phyloP scores from a whole-genome alignment of 257 asterid genomes.

The Craterostigma plantagineum region DNA sequence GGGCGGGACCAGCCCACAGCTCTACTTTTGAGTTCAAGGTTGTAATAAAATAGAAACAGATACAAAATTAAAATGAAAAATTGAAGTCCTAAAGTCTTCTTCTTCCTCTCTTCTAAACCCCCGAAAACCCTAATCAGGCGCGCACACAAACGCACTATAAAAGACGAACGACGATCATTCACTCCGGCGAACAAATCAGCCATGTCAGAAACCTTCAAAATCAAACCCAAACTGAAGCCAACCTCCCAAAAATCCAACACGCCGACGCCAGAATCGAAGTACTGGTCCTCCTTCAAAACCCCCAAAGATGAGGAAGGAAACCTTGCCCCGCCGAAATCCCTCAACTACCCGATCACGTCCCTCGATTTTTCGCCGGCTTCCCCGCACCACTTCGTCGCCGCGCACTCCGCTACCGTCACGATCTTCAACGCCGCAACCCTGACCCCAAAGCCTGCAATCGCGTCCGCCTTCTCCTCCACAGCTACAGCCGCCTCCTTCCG shows the following conservation, averaged over 20 bases:
- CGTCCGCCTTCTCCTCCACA: constrained; percentile 35
- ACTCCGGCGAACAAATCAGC: constrained; percentile 3
- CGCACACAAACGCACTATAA: no score
- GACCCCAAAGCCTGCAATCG: constrained; percentile 30
- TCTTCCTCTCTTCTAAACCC: no score
- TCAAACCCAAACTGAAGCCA: constrained; percentile 48
- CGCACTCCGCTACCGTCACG: constrained; percentile 61
- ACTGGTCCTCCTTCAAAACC: constrained; percentile 71
- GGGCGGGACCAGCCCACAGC: no score
- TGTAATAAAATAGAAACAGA: no score
- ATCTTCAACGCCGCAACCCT: constrained; percentile 41
- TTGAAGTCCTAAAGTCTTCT: no score
- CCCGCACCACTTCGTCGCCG: constrained; percentile 78
- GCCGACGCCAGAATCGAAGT: constrained; percentile 55
- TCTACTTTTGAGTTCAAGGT: no score
- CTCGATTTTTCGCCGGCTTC: constrained; percentile 40
- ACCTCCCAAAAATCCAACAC: constrained; percentile 28
- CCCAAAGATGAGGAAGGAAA: constrained; percentile 34
- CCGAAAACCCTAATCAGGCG: constrained; percentile 9
- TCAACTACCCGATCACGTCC: constrained; percentile 33
- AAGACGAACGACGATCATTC: no score
- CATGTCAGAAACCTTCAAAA: constrained; percentile 43
- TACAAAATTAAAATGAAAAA: no score
- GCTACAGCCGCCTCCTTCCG: constrained; percentile 43
- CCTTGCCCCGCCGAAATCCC: constrained; percentile 25